Conservation (phyloP, 148 eudicot genomes). For the Euryodendron excelsum region DNA sequence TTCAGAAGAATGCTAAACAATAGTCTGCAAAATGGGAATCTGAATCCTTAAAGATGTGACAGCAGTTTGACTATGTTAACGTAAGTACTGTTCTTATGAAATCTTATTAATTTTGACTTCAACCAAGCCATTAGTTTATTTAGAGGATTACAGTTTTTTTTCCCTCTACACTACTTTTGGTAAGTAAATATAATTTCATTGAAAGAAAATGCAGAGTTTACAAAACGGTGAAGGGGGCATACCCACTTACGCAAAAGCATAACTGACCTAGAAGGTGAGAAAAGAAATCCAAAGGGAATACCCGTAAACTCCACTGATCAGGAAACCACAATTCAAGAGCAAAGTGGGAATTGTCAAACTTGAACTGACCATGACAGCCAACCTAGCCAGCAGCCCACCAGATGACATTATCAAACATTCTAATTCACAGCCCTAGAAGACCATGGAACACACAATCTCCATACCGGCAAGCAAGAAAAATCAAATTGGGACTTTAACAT, state of each 20-base stretch:
- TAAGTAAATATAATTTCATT: neutral
- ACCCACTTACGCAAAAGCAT: neutral
- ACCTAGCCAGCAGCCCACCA: neutral
- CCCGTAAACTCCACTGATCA: neutral
- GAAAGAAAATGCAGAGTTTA: neutral
- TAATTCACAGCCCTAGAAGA: neutral
- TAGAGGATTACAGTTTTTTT: too few relatives aligned
- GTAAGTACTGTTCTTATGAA: constrained; percentile 13
- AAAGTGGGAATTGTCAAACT: neutral
- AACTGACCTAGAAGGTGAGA: neutral
- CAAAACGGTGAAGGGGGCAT: neutral
- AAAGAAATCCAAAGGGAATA: neutral
- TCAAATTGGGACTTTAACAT: neutral
- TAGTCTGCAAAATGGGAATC: neutral
- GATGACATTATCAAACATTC: neutral
- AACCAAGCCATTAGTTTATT: too few relatives aligned
- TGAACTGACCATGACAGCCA: neutral
- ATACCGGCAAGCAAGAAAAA: neutral
- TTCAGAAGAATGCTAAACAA: constrained; percentile 6
- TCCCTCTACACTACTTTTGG: neutral
- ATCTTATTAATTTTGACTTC: too few relatives aligned
- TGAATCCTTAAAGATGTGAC: neutral
- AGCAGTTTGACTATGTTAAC: constrained; percentile 5
- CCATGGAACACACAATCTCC: neutral
- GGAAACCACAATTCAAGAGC: neutral